Conservation (phyloP, 192 early-diverging fungal genomes). For the Coemansia sp. region DNA sequence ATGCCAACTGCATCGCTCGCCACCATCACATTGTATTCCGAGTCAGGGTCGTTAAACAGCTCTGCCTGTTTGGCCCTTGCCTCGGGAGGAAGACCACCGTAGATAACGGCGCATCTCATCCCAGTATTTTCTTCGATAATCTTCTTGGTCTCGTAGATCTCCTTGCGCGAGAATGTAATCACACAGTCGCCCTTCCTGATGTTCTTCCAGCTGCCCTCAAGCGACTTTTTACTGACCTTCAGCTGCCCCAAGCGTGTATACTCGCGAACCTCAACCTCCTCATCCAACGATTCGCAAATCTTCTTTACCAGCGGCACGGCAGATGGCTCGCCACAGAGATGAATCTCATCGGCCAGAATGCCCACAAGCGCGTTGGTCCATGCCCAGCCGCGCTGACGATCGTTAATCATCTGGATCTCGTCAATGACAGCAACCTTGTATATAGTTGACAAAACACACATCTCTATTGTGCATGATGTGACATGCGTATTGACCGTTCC, state of each 20-base stretch:
- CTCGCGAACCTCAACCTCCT: slow-evolving; percentile 74
- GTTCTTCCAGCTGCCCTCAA: slow-evolving; percentile 60
- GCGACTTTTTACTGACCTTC: slow-evolving; percentile 55
- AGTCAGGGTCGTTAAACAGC: slow-evolving; percentile 83
- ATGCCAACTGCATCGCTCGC: slow-evolving; percentile 98
- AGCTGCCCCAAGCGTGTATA: slow-evolving; percentile 80
- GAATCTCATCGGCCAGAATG: slow-evolving; percentile 80
- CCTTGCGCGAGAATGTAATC: slow-evolving; percentile 82
- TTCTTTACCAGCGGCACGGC: slow-evolving; percentile 77
- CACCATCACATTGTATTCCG: slow-evolving; percentile 80
- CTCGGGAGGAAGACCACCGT: slow-evolving; percentile 94
- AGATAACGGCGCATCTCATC: slow-evolving; percentile 85
- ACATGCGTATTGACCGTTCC: slow-evolving; percentile 50
- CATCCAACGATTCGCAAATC: slow-evolving; percentile 71
- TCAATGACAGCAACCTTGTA: slow-evolving; percentile 91
- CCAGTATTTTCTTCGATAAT: slow-evolving; percentile 74
- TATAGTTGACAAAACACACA: slow-evolving; percentile 60
- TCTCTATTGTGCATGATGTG: slow-evolving; percentile 86
- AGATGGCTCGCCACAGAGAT: slow-evolving; percentile 91
- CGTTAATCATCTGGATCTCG: slow-evolving; percentile 96
- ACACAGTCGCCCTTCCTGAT: slow-evolving; percentile 83
- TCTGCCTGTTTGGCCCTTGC: slow-evolving; percentile 84
- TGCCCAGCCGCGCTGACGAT: slow-evolving; percentile 87
- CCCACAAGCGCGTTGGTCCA: slow-evolving; percentile 89
- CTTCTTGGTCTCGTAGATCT: slow-evolving; percentile 78